Base-by-base conservation (phyloP, 140 eudicot genomes). In the Artemisia princeps region DNA sequence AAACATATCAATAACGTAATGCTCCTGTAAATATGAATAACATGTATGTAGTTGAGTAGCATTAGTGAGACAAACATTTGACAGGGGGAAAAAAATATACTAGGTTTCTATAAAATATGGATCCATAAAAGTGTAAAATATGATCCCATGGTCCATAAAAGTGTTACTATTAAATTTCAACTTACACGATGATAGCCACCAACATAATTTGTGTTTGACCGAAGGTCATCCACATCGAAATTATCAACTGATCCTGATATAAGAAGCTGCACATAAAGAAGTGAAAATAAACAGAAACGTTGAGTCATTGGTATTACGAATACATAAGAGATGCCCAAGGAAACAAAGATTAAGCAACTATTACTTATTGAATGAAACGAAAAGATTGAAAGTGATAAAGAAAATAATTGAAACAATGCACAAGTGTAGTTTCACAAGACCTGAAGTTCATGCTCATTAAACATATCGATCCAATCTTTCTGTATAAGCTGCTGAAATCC, bases 381-480 rank as follows among this genome's bases (percentile, higher is more conserved):
- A 54, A 12, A 13, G 28, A 6, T 33, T 22, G 4, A 10, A 16
- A 62, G 1, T 7, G 10, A 14, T n/a, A 15, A 30, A 13, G 40
- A 22, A 51, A 19, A 6, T 22, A 28, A 58, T 24, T 24, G 16
- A 46, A 23, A 23, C 12, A 52, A 53, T 4, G 28, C 62, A 22
- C 26, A 22, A 4, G 12, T 22, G 62, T 56, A 20, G 33, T 42
- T 24, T 52, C 55, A 49, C 11, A 74, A 55, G 57, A 91, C 97
- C 97, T 91, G 97, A 78, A 91, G 95, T 78, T 91, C 97, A 81
- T 91, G 96, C 74, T 91, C 97, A 72, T 91, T 87, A 72, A 91
- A 91, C 91, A 91, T 85, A 77, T 85, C 97, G 30, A 91, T 87
- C 96, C 96, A 91, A 7, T 87, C 95, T 79, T 91, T 85, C 67